Percentiles rank a stretch among this genome's conserved stretches.
Evolutionary conservation across 495 filamentous ascomycete species (phyloP).

Genomic region (Sphaerosporella brunnea): DNA sequence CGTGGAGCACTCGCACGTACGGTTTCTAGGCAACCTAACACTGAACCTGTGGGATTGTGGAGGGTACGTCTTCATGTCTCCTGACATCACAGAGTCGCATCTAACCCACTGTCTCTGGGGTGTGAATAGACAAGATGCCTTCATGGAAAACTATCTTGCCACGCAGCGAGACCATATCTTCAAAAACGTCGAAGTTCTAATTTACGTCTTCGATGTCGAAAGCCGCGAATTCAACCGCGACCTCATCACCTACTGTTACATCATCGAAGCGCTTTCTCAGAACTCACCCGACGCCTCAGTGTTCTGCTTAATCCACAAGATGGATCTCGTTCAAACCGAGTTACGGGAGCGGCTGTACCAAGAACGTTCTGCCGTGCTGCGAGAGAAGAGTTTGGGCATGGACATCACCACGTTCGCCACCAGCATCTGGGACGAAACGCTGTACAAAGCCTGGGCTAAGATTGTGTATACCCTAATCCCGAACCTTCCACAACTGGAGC

Average conservation of each 20-base stretch:
- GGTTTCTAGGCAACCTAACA: conserved; percentile 92
- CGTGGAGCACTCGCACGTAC: conserved; percentile 92
- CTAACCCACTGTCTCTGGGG: neutral
- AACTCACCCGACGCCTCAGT: conserved; percentile 68
- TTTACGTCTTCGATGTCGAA: conserved; percentile 98
- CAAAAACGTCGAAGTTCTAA: conserved; percentile 84
- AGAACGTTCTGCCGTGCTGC: conserved; percentile 54
- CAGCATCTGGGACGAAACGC: conserved; percentile 92
- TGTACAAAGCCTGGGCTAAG: conserved; percentile 96
- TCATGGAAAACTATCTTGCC: conserved; percentile 92
- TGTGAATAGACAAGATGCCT: conserved; percentile 68
- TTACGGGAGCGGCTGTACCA: conserved; percentile 65
- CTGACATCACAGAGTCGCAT: neutral
- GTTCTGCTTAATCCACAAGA: conserved; percentile 92
- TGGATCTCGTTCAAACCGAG: conserved; percentile 80
- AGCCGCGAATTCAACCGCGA: conserved; percentile 83
- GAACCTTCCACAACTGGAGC: conserved; percentile 77
- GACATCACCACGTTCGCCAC: conserved; percentile 65
- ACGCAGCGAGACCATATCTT: conserved; percentile 92
- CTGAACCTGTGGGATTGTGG: conserved; percentile 98
- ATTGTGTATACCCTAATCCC: conserved; percentile 94
- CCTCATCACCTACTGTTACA: conserved; percentile 68
- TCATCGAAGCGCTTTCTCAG: conserved; percentile 69
- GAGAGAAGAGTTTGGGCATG: conserved; percentile 50
- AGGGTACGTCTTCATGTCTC: conserved; percentile 35